Conservation (phyloP, 2,329 filamentous ascomycete species). For the Colletotrichum sp. region DNA sequence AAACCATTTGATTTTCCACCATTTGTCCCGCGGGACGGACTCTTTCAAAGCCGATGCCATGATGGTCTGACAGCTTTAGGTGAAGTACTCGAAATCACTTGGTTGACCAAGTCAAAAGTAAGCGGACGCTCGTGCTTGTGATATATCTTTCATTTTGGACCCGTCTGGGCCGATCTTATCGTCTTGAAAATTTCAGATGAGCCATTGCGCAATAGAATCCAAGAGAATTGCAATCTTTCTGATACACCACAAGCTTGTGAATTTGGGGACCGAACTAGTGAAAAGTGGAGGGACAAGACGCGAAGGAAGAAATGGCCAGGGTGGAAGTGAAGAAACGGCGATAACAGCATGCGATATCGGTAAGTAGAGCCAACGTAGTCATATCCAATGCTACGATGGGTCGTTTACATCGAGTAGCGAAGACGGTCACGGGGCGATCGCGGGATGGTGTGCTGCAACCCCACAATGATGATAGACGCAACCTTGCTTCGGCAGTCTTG, state of each 20-base stretch:
- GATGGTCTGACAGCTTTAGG: not conserved
- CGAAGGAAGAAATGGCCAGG: not conserved
- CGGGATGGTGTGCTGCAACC: not conserved
- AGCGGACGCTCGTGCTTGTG: not conserved
- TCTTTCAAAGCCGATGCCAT: not conserved
- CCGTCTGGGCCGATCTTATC: not conserved
- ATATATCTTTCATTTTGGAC: not conserved
- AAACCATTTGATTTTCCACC: conserved; percentile 52
- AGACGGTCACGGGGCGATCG: not conserved
- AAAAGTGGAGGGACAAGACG: not conserved
- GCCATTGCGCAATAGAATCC: not conserved
- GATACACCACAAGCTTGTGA: not conserved
- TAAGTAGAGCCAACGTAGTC: not conserved
- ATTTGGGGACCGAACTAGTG: not conserved
- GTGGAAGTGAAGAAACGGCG: not conserved
- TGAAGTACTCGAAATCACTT: not conserved
- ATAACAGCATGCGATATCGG: not conserved
- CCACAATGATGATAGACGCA: not conserved
- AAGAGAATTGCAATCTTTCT: not conserved
- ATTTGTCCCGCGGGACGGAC: conserved; percentile 26
- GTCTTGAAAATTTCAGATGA: not conserved
- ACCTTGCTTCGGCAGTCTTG: not conserved
- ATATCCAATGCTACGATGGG: not conserved
- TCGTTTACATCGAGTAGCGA: not conserved
- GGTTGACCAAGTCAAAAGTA: not conserved